Base-by-base conservation (phyloP, 2,329 filamentous ascomycete species). In the Bipolaris cookei region DNA sequence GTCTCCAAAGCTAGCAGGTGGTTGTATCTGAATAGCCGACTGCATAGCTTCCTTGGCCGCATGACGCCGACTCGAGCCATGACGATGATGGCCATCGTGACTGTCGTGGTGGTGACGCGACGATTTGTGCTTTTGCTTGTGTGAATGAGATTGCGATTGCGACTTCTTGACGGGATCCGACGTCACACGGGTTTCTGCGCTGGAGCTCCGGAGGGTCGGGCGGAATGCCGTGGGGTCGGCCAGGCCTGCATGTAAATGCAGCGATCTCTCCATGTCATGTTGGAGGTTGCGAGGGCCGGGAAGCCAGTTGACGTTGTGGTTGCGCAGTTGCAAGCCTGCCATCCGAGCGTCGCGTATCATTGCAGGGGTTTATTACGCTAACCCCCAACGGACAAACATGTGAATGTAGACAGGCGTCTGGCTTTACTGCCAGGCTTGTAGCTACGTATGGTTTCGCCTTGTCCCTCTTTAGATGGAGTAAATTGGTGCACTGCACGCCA, bases 1-100 rank as follows among this genome's bases (percentile, higher is more conserved):
- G 46, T 77, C 73, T 30, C 79, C 78, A 59, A 81, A 79, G 64
- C 76, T 79, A 13, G 79, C 77, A 0, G 78, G 79, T 4, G 78
- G 75, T 54, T 78, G 75, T 37, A 79, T 69, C 58, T 80, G 78
- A 5, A 79, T 73, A 8, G 79, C 78, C 16, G 78, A 80, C 58
- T 80, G 77, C 28, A 80, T 76, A 1, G 74, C 75, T 57, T 80
- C 77, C 62, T 78, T 80, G 11, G 68, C 76, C 5, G 59, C 67
- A 56, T 81, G 70, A 37, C 74, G 71, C 11, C 56, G 57, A 43
- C 66, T 64, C 35, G 71, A 72, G 56, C 66, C 63, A 51, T 72
- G 70, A 21, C 66, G 64, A 44, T 71, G 65, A 21, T 71, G 68
- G 50, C 71, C 64, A 25, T 65, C 60, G 43, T 59, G 67, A 28